Base-by-base conservation (phyloP, 768 basidiomycete genomes). In the Tulasnella sp. region DNA sequence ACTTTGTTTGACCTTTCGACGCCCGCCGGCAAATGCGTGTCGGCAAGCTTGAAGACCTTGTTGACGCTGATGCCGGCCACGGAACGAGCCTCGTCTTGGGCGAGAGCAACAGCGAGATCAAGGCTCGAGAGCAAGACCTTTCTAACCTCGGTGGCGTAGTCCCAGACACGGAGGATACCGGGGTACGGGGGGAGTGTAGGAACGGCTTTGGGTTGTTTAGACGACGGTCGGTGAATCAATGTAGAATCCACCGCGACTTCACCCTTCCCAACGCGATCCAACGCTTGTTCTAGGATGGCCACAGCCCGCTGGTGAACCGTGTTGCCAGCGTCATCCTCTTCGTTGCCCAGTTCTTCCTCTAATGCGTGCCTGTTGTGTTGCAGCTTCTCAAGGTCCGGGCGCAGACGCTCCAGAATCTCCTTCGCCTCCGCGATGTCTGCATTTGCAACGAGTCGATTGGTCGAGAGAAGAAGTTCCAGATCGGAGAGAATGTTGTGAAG, bases 331-430 rank as follows among this genome's bases (percentile, higher is more conserved):
- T 83, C 80, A 77, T 98, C 97, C 78, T 99, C 97, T 14, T 89
- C 86, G 26, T 78, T 75, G 76, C 94, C 94, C 12, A 99, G 82
- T 32, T 84, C 85, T 19, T 91, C 90, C 77, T 97, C 94, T 44
- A 98, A 81, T 4, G 81, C 81, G 62, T 95, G 92, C 37, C 86
- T 85, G 52, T 87, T 86, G 32, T 80, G 83, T 81, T 88, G 86
- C 89, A 98, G 92, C 82, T 89, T 90, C 81, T 98, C 93, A 72
- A 97, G 84, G 2, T 95, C 85, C 0, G 97, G 97, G 36, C 88
- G 88, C 47, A 86, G 82, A 42, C 84, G 82, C 39, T 86, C 82
- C 39, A 98, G 82, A 75, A 94, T 90, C 1, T 82, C 84, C 73
- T 84, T 84, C 4, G 95, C 95, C 12, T 84, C 84, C 40, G 88